Conservation (phyloP, 2,329 filamentous ascomycete genomes). For the Fusarium armeniacum region DNA sequence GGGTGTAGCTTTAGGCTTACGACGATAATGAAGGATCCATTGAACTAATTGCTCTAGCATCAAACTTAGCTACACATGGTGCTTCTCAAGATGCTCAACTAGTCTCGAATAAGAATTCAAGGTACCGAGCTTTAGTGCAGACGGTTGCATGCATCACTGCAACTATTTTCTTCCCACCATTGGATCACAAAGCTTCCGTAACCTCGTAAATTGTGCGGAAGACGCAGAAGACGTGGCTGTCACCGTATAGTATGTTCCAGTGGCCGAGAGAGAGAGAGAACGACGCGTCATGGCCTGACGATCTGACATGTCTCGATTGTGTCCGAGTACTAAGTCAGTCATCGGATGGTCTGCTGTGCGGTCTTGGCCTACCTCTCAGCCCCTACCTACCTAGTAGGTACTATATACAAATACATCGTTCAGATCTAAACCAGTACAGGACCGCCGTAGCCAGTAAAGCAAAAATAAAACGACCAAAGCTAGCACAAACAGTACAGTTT, state of each 20-base stretch:
- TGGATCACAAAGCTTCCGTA: conserved; percentile 29
- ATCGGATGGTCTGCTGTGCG: background rate
- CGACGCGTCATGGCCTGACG: conserved; percentile 50
- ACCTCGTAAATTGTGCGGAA: conserved; percentile 36
- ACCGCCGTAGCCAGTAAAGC: background rate
- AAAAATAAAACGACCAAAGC: background rate
- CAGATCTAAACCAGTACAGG: conserved; percentile 13
- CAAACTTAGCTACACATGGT: conserved; percentile 21
- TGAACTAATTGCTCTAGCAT: conserved; percentile 6
- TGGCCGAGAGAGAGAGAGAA: conserved; percentile 36
- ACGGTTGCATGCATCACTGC: conserved; percentile 33
- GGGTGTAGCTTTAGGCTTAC: conserved; percentile 29
- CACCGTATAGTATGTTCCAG: conserved; percentile 30
- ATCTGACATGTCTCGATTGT: conserved; percentile 42
- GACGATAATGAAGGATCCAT: conserved; percentile 15
- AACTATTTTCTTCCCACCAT: conserved; percentile 19
- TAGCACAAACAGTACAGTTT: background rate
- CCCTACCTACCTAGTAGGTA: background rate
- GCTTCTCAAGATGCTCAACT: conserved; percentile 4
- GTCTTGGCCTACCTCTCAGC: conserved; percentile 15
- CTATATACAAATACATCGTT: conserved; percentile 6
- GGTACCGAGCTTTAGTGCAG: conserved; percentile 24
- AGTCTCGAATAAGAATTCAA: conserved; percentile 33
- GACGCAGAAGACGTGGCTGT: conserved; percentile 29
- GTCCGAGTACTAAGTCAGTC: conserved; percentile 7